Conservation (phyloP, 352 stramenopile species). For the Phytopythium helicoides region DNA sequence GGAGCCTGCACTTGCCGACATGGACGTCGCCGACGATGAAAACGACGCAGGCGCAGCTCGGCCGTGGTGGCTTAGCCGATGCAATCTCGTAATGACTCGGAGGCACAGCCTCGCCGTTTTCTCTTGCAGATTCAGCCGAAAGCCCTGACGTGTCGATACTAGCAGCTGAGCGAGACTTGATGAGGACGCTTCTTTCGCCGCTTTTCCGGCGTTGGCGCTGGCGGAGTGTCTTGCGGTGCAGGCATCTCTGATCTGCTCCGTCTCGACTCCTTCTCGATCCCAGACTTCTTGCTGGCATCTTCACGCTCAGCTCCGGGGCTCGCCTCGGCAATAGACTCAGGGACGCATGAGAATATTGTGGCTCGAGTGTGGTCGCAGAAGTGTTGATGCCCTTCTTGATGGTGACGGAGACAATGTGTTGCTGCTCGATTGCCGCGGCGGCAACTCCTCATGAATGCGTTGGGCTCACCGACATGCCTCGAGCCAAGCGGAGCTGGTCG, state of each 20-base stretch:
- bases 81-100: slow-evolving; percentile 3
- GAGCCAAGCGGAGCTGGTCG: slow-evolving; percentile 57
- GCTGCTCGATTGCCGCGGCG: not conserved
- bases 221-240: slow-evolving; percentile 1
- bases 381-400: slow-evolving; percentile 15
- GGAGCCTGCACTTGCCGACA: slow-evolving; percentile 7
- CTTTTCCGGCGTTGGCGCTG: slow-evolving; percentile 10
- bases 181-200: slow-evolving; percentile 32
- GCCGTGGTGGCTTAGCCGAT: not conserved
- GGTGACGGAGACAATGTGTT: slow-evolving; percentile 10
- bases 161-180: slow-evolving; percentile 53
- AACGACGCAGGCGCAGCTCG: slow-evolving; percentile 1
- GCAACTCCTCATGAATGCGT: slow-evolving; percentile 50
- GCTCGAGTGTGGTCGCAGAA: slow-evolving; percentile 29
- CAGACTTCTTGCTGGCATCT: not conserved
- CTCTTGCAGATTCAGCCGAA: not conserved
- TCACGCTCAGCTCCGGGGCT: not conserved
- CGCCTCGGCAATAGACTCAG: slow-evolving; percentile 9
- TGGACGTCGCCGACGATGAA: not conserved
- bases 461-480: slow-evolving; percentile 47
- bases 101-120: not conserved
- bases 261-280: slow-evolving; percentile 2
- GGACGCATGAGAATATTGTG: slow-evolving; percentile 30
- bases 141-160: slow-evolving; percentile 57
- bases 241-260: slow-evolving; percentile 1